These are phyloP conservation scores for Tetrapisispora fleetii DNA, from an alignment of 805 yeast species.

Conservation along the genomic window DNA sequence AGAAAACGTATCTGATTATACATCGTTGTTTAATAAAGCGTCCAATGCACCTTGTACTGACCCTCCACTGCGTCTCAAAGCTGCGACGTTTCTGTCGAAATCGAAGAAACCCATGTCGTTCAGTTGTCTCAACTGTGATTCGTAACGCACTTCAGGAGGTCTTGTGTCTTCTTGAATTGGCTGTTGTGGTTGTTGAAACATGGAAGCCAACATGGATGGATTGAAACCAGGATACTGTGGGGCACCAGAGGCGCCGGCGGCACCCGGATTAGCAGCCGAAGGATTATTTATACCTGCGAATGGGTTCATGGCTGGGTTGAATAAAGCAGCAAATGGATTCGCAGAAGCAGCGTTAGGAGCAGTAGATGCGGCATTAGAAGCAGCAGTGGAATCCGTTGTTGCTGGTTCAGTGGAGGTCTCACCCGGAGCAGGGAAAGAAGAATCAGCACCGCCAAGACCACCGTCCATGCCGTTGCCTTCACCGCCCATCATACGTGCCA, in stretches of 20 bases:
- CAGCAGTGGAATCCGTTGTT: constrained; percentile 13
- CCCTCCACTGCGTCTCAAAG: constrained; percentile 92
- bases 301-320: constrained; percentile 34
- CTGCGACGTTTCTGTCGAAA: constrained; percentile 84
- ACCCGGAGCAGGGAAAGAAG: constrained; percentile 45
- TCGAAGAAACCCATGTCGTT: constrained; percentile 85
- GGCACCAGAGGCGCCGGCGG: constrained; percentile 18
- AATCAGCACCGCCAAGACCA: constrained; percentile 12
- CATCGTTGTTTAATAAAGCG: constrained; percentile 58
- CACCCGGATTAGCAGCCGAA: constrained; percentile 8
- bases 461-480: constrained; percentile 22
- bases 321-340: constrained; percentile 45
- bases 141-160: constrained; percentile 76
- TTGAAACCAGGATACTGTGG: constrained; percentile 33
- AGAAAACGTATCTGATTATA: constrained; percentile 20
- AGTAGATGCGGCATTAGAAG: constrained; percentile 12
- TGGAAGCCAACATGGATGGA: constrained; percentile 38
- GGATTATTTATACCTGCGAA: constrained; percentile 22
- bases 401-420: constrained; percentile 14
- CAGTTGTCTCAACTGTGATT: constrained; percentile 58
- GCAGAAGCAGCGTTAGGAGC: constrained; percentile 18
- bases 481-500: constrained; percentile 43
- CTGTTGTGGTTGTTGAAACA: constrained; percentile 31
- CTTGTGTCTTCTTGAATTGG: constrained; percentile 39
- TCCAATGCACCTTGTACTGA: constrained; percentile 96